phyloP scores from a whole-genome alignment of 1,139 yeast genomes.

The Eremothecium coryli region DNA sequence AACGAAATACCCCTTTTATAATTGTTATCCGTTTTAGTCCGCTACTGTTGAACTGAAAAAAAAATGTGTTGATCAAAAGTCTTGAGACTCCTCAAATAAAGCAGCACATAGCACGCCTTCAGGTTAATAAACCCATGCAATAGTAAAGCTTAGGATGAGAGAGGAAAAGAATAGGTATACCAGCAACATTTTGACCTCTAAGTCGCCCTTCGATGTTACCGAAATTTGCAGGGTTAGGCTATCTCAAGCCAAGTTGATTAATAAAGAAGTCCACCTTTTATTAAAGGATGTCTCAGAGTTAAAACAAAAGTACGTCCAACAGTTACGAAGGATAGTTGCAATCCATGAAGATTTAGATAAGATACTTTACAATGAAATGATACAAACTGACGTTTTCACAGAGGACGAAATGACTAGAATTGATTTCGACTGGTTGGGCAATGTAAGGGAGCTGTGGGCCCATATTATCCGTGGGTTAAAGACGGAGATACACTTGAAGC shows the following conservation, averaged over 20 bases:
- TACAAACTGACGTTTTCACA: slow-evolving; percentile 30
- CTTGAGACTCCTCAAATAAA: too few species aligned
- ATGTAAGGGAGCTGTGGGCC: slow-evolving; percentile 49
- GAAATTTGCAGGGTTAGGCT: slow-evolving; percentile 40
- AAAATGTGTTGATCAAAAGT: too few species aligned
- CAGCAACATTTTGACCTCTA: slow-evolving; percentile 37
- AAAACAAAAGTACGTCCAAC: slow-evolving; percentile 42
- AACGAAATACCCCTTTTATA: too few species aligned
- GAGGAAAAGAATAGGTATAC: slow-evolving; percentile 36
- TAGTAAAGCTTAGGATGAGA: too few species aligned
- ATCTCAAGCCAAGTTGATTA: slow-evolving; percentile 39
- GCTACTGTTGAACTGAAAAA: too few species aligned
- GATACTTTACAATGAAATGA: slow-evolving; percentile 27
- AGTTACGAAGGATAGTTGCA: slow-evolving; percentile 41
- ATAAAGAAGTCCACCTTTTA: slow-evolving; percentile 45
- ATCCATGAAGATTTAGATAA: slow-evolving; percentile 37
- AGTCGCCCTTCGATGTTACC: slow-evolving; percentile 41
- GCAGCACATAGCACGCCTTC: too few species aligned
- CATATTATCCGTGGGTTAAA: slow-evolving; percentile 44
- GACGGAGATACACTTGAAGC: slow-evolving; percentile 46
- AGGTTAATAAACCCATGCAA: too few species aligned
- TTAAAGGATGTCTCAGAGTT: slow-evolving; percentile 45
- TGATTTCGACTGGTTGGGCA: slow-evolving; percentile 45
- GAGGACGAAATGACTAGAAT: slow-evolving; percentile 31
- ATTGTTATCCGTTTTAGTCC: too few species aligned